Evolutionary conservation across 176 grass and related monocot genomes (phyloP).

Genomic region (Cenchrus fungigraminus): DNA sequence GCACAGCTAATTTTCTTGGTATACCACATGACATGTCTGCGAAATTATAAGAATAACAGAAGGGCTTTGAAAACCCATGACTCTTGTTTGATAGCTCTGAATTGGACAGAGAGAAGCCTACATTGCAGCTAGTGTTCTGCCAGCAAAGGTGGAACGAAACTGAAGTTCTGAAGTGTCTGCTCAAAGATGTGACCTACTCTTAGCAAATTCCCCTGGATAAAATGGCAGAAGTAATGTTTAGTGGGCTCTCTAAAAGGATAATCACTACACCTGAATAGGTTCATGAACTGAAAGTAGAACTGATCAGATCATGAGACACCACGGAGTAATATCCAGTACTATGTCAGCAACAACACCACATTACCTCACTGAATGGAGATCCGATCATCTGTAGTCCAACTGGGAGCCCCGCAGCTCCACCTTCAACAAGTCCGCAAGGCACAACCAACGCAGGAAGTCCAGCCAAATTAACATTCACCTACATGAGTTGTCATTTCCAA

Average conservation of each 20-base stretch:
- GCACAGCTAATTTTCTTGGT: neutral
- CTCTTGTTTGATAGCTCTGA: neutral
- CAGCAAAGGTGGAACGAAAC: constrained; percentile 74
- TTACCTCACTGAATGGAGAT: constrained; percentile 78
- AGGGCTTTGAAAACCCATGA: neutral
- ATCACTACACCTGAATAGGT: neutral
- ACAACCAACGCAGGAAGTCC: constrained; percentile 86
- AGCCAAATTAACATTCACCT: constrained; percentile 98
- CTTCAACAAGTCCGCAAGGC: constrained; percentile 89
- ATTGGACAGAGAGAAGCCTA: neutral
- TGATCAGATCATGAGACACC: neutral
- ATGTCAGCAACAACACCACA: neutral
- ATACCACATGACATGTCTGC: neutral
- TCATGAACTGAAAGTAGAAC: neutral
- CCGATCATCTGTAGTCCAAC: constrained; percentile 95
- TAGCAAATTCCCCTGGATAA: constrained; percentile 66
- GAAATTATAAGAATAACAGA: neutral
- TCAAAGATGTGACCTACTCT: constrained; percentile 85
- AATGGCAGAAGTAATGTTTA: neutral
- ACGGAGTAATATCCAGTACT: neutral
- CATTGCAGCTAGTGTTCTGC: constrained; percentile 35
- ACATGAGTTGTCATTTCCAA: constrained; percentile 23
- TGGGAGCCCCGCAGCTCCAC: constrained; percentile 72
- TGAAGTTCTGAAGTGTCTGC: constrained; percentile 68
- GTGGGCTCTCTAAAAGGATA: neutral